Conservation (phyloP, 805 yeast species). For the Barnettozyma populi region DNA sequence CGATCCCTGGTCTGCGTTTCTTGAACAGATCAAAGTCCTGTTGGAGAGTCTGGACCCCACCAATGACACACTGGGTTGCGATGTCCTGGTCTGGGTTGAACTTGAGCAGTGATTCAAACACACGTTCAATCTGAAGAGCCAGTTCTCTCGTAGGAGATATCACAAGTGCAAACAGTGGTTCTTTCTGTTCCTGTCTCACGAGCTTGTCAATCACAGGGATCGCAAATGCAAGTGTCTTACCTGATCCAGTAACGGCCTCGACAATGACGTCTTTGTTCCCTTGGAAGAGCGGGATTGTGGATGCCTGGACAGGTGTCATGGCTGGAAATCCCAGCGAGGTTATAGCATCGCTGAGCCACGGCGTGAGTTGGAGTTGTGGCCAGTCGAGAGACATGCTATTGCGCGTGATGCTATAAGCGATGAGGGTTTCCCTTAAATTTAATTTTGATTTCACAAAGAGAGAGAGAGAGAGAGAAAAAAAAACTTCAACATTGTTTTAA, state of each 20-base stretch:
- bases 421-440: no score
- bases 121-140: slow-evolving; percentile 66
- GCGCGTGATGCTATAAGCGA: no score
- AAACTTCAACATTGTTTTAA: neutral
- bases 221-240: slow-evolving; percentile 90
- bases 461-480: slow-evolving; percentile 8
- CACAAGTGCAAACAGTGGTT: slow-evolving; percentile 63
- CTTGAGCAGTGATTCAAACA: slow-evolving; percentile 53
- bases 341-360: slow-evolving; percentile 69
- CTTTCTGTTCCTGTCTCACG: slow-evolving; percentile 31
- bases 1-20: slow-evolving; percentile 56
- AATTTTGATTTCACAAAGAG: neutral
- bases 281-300: slow-evolving; percentile 80
- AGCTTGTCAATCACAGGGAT: slow-evolving; percentile 77
- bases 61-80: slow-evolving; percentile 57
- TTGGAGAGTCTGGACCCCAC: slow-evolving; percentile 55
- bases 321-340: slow-evolving; percentile 65
- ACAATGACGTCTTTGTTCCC: slow-evolving; percentile 92
- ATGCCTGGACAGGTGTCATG: slow-evolving; percentile 97
- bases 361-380: slow-evolving; percentile 53
- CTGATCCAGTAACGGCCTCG: slow-evolving; percentile 97
- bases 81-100: slow-evolving; percentile 51
- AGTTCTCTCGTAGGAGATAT: slow-evolving; percentile 65
- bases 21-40: slow-evolving; percentile 65
- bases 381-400: slow-evolving; percentile 50